phyloP scores from a whole-genome alignment of 2,329 filamentous ascomycete genomes.

The Cladophialophora exuberans region DNA sequence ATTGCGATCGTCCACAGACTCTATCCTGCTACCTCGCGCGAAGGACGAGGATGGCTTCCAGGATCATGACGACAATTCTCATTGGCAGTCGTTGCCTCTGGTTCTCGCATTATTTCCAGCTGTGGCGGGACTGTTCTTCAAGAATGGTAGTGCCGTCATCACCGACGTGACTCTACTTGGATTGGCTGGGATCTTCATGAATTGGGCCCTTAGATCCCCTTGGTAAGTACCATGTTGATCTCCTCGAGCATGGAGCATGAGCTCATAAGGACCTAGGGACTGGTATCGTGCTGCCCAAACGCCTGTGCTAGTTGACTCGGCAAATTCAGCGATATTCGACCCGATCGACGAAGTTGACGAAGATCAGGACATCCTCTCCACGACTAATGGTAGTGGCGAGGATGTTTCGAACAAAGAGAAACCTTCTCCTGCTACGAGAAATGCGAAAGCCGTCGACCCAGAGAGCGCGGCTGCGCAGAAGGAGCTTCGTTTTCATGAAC shows the following conservation, averaged over 20 bases:
- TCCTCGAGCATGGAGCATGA: slow-evolving; percentile 10
- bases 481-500: slow-evolving; percentile 75
- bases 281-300: slow-evolving; percentile 76
- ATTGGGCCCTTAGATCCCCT: slow-evolving; percentile 88
- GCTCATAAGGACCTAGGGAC: slow-evolving; percentile 51
- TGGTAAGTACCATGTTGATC: slow-evolving; percentile 62
- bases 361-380: slow-evolving; percentile 32
- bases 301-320: slow-evolving; percentile 58
- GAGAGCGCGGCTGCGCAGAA: slow-evolving; percentile 45
- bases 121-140: slow-evolving; percentile 80
- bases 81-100: slow-evolving; percentile 80
- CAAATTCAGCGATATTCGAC: slow-evolving; percentile 32
- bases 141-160: slow-evolving; percentile 79
- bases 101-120: slow-evolving; percentile 84
- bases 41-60: slow-evolving; percentile 41
- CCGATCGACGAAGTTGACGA: slow-evolving; percentile 38
- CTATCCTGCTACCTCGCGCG: slow-evolving; percentile 65
- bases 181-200: slow-evolving; percentile 81
- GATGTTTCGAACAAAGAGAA: neutral
- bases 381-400: neutral
- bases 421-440: slow-evolving; percentile 10
- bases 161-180: slow-evolving; percentile 83
- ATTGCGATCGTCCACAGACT: slow-evolving; percentile 68
- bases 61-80: slow-evolving; percentile 59
- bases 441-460: slow-evolving; percentile 24